Evolutionary conservation across 1,284 basidiomycete species (phyloP).

Genomic region (Trametes versicolor): DNA sequence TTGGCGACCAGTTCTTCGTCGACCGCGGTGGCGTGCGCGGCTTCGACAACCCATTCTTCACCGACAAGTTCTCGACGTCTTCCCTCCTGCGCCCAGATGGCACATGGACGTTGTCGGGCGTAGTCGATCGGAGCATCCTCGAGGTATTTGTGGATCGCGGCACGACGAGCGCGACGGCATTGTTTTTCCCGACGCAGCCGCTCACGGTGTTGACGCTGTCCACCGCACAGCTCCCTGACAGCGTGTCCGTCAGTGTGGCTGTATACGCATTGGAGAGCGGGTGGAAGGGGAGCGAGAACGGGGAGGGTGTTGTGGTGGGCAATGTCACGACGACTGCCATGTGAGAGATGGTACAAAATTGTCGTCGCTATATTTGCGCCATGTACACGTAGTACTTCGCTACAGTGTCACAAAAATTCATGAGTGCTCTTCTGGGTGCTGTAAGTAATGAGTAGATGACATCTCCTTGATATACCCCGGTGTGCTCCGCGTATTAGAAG

Average conservation of each 20-base stretch:
- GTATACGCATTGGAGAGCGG: conserved; percentile 20
- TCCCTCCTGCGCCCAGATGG: conserved; percentile 19
- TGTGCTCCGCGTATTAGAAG: too few relatives aligned
- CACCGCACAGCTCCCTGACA: conserved; percentile 7
- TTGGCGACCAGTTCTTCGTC: conserved; percentile 23
- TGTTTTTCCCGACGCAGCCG: conserved; percentile 26
- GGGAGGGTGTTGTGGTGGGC: conserved; percentile 4
- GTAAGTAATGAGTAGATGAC: too few relatives aligned
- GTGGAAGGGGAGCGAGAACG: conserved; percentile 12
- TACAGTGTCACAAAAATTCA: too few relatives aligned
- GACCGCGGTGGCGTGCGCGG: conserved; percentile 25
- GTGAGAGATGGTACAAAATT: too few relatives aligned
- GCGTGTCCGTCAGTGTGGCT: conserved; percentile 15
- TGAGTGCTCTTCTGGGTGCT: too few relatives aligned
- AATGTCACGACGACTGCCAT: conserved; percentile 4
- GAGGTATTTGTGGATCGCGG: conserved; percentile 31
- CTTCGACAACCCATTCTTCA: conserved; percentile 28
- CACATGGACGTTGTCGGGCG: conserved; percentile 22
- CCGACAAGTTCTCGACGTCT: conserved; percentile 21
- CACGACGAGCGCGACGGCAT: conserved; percentile 23
- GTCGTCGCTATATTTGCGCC: too few relatives aligned
- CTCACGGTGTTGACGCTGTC: conserved; percentile 20
- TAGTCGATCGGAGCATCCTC: conserved; percentile 29
- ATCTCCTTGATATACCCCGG: too few relatives aligned
- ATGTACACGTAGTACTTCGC: too few relatives aligned